Evolutionary conservation across 108 stramenopile species (phyloP), one percentile per base, ranked within the genome.

Genomic region (Bacterosira constricta): DNA sequence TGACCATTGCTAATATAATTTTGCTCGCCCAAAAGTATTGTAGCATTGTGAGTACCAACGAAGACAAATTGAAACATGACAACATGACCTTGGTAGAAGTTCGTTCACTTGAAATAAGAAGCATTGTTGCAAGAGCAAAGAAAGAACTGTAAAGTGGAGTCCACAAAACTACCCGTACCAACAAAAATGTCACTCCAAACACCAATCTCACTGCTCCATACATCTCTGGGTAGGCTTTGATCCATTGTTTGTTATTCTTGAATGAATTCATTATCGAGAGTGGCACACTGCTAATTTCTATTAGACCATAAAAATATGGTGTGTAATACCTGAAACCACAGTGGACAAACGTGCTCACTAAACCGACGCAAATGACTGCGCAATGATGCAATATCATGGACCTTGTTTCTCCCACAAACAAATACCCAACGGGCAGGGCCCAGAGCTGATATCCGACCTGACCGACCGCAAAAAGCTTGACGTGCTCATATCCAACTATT

Each of bases 361-460:
- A 41, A 0, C 77, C 59, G 2, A 85, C 78, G 27, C 81, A 68
- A 42, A 90, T 74, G 54, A 89, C 88, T 1, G 88, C 73, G 9
- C 84, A 25, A 45, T 93, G 92, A 83, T 93, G 92, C 4, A 78
- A 25, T 10, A 93, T 72, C 89, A 93, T 93, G 37, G 80, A 61
- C 8, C 46, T 63, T 13, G 70, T 50, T 77, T 93, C 92, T 9
- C 70, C 54, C 7, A 88, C 83, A 25, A 59, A 66, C 10, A 83
- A 62, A 5, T 79, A 25, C 18, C 89, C 89, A 12, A 90, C 59
- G 1, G 90, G 89, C 0, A 90, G 70, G 0, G 85, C 85, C 89
- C 89, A 93, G 9, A 90, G 23, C 29, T 93, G 83, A 37, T 86
- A 93, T 21, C 87, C 92, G 12, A 89, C 50, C 77, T 93, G 92